phyloP scores from a whole-genome alignment of 441 rosid genomes.

The Breynia disticha region DNA sequence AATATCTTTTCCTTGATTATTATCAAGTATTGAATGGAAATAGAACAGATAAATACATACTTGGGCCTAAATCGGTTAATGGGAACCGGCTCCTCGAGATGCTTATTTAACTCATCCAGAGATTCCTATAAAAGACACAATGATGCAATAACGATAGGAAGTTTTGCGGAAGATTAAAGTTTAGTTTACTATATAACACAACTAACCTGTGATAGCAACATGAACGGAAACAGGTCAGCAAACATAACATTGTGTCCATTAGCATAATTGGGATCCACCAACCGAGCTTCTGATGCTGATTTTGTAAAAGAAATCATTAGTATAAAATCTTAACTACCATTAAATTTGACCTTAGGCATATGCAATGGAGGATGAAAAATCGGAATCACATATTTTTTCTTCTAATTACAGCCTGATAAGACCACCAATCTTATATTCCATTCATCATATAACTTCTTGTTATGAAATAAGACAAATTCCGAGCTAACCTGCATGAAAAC shows the following conservation, averaged over 20 bases:
- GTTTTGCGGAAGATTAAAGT: not conserved
- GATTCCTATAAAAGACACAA: slow-evolving; percentile 50
- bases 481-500: slow-evolving; percentile 59
- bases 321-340: not conserved
- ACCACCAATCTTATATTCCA: too few species aligned
- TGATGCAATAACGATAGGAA: slow-evolving; percentile 1
- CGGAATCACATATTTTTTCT: not conserved
- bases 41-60: slow-evolving; percentile 26
- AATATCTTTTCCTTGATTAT: too few species aligned
- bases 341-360: not conserved
- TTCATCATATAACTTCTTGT: not conserved
- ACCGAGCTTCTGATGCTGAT: slow-evolving; percentile 64
- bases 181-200: slow-evolving; percentile 1
- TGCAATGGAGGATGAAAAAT: not conserved
- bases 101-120: slow-evolving; percentile 59
- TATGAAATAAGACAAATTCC: slow-evolving; percentile 8
- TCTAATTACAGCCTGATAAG: not conserved
- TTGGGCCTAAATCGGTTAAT: slow-evolving; percentile 85
- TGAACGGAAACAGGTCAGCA: slow-evolving; percentile 54
- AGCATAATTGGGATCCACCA: slow-evolving; percentile 63
- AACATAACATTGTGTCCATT: slow-evolving; percentile 55
- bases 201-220: slow-evolving; percentile 55
- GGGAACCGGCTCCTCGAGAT: slow-evolving; percentile 64
- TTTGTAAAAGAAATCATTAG: not conserved
- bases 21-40: not conserved